These are phyloP conservation scores for Castanea mollissima DNA, from an alignment of 306 rosid species.

Conservation along the genomic window DNA sequence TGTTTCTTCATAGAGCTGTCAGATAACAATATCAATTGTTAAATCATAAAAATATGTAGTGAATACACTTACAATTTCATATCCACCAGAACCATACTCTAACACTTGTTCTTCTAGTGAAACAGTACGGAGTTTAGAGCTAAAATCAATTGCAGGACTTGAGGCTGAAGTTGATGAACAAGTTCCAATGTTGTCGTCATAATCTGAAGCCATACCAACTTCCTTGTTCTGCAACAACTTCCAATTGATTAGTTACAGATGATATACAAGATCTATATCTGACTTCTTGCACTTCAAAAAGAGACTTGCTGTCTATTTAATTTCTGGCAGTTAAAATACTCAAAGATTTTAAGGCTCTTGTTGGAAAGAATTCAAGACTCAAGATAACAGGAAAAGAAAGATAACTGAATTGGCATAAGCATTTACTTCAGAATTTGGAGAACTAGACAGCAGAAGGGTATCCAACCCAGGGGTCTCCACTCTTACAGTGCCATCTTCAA, in stretches of 20 bases:
- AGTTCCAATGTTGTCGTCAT: slow-evolving; percentile 18
- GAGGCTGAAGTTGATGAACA: slow-evolving; percentile 32
- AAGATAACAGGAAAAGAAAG: background rate
- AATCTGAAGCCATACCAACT: slow-evolving; percentile 25
- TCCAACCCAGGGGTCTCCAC: slow-evolving; percentile 18
- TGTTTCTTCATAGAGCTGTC: background rate
- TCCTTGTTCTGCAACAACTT: slow-evolving; percentile 31
- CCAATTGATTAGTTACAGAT: background rate
- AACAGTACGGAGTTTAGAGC: slow-evolving; percentile 15
- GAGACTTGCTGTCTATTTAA: no score
- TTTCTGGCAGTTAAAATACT: no score
- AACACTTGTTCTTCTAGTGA: slow-evolving; percentile 28
- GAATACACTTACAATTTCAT: slow-evolving; percentile 45
- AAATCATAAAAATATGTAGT: background rate
- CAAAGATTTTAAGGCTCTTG: no score
- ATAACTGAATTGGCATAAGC: background rate
- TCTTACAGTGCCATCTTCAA: slow-evolving; percentile 28
- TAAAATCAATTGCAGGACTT: slow-evolving; percentile 13
- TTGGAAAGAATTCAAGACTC: background rate
- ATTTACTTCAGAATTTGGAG: slow-evolving; percentile 40
- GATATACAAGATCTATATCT: slow-evolving; percentile 2
- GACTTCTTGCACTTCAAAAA: no score
- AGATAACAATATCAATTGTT: background rate
- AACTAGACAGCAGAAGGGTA: slow-evolving; percentile 19
- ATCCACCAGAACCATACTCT: slow-evolving; percentile 24